A percentile compares a stretch with the other conserved stretches of the same genome.
phyloP scores from a whole-genome alignment of 805 yeast species.

The Zygosaccharomyces pseudorouxii region DNA sequence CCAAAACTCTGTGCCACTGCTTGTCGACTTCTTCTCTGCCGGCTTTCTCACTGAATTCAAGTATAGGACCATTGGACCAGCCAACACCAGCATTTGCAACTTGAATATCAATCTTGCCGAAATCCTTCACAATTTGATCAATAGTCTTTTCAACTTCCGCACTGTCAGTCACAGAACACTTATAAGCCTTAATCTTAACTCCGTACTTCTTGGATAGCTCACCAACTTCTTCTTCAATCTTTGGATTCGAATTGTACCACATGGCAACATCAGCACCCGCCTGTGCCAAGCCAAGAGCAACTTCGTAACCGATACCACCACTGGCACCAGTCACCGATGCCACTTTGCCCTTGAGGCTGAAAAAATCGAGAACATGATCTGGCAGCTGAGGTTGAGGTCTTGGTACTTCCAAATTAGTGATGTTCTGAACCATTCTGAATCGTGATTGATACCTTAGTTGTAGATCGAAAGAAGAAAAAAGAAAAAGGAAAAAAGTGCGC shows the following conservation, averaged over 20 bases:
- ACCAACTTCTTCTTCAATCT: constrained; percentile 27
- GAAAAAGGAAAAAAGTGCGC: no score
- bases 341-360: constrained; percentile 74
- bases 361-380: constrained; percentile 56
- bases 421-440: neutral
- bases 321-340: constrained; percentile 86
- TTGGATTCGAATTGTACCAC: constrained; percentile 59
- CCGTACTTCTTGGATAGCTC: constrained; percentile 48
- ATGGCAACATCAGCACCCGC: constrained; percentile 82
- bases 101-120: constrained; percentile 75
- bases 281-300: constrained; percentile 78
- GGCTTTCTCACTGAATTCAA: constrained; percentile 39
- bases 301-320: constrained; percentile 75
- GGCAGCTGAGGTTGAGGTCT: constrained; percentile 34
- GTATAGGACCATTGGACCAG: constrained; percentile 63
- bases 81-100: constrained; percentile 87
- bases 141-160: constrained; percentile 29
- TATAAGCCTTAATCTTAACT: constrained; percentile 54
- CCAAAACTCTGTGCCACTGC: constrained; percentile 69
- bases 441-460: no score
- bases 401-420: neutral
- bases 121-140: constrained; percentile 49
- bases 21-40: constrained; percentile 43
- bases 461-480: no score
- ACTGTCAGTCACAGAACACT: constrained; percentile 30